Evolutionary conservation across 129 eudicot species (phyloP), one percentile per base, ranked within the genome.

Genomic region (Centaurea solstitialis): DNA sequence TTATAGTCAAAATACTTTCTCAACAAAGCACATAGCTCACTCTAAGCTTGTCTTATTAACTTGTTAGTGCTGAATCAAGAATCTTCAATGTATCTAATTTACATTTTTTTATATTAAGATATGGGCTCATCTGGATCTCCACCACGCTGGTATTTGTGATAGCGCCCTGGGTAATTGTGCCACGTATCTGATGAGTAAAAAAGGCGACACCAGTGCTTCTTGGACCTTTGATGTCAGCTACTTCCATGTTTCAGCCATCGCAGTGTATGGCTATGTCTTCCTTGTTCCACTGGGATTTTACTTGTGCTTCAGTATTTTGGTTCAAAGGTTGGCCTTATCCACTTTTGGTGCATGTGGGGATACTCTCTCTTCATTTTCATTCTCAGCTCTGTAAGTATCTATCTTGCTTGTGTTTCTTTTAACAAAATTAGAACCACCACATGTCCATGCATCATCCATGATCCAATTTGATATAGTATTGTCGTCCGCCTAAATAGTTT

Each of bases 311-410:
- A 87, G 89, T 96, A 96, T 86, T 71, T 96, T 80, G 98, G 98
- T 79, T 83, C 97, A 76, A 93, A 70, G 38, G 92, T 88, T 80
- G 92, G 93, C 85, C 92, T 96, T 86, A 61, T 96, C 50, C 97
- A 89, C 80, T 89, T 92, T 70, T 96, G 99, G 99, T 96, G 99
- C 93, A 84, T 96, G 94, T 96, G 99, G 99, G 99, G 99, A 67
- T 96, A 96, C 83, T 96, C 99, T 9, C 98, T 96, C 74, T 93
- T 89, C 89, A 80, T 96, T 62, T 89, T 96, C 80, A 82, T 93
- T 38, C 88, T 93, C 79, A 86, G 88, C 81, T 89, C 94, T 72
- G 99, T 96, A 81, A 93, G 98, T 88, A 74, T 78, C 62, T 43
- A 18, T 69, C 20, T 53, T 73, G 15, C 62, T 61, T 74, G 40